phyloP scores from a whole-genome alignment of 148 eudicot genomes.

The Diospyros lotus region DNA sequence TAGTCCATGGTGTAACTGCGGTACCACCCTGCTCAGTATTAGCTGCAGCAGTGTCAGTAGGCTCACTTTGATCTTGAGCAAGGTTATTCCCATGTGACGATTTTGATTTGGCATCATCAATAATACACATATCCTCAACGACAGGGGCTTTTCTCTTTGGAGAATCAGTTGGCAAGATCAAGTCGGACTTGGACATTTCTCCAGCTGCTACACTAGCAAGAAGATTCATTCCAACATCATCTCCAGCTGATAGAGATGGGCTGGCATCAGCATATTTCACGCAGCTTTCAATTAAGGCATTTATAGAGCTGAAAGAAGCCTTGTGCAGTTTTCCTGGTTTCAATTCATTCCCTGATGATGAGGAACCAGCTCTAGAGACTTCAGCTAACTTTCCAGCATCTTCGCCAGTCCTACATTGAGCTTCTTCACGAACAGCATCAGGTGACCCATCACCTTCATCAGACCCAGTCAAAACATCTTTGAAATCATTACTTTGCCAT shows the following conservation, averaged over 20 bases:
- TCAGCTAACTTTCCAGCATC: conserved; percentile 25
- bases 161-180: conserved; percentile 51
- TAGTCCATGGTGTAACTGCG: conserved; percentile 14
- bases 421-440: conserved; percentile 26
- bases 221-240: conserved; percentile 86
- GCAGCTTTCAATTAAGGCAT: conserved; percentile 88
- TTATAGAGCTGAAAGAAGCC: conserved; percentile 73
- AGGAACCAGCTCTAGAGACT: conserved; percentile 24
- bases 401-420: conserved; percentile 19
- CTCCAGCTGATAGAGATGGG: conserved; percentile 46
- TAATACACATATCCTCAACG: conserved; percentile 24
- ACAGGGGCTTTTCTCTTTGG: conserved; percentile 30
- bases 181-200: conserved; percentile 53
- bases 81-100: conserved; percentile 15
- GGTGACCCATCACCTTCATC: conserved; percentile 41
- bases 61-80: conserved; percentile 19
- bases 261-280: conserved; percentile 61
- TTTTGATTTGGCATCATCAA: conserved; percentile 23
- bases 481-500: conserved; percentile 39
- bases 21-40: conserved; percentile 21
- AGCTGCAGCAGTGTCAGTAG: conserved; percentile 16
- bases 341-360: conserved; percentile 29
- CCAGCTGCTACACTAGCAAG: conserved; percentile 97
- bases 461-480: conserved; percentile 40
- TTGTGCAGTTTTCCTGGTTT: conserved; percentile 41